Conservation (phyloP, 2,329 filamentous ascomycete species). For the Fusarium sp. region DNA sequence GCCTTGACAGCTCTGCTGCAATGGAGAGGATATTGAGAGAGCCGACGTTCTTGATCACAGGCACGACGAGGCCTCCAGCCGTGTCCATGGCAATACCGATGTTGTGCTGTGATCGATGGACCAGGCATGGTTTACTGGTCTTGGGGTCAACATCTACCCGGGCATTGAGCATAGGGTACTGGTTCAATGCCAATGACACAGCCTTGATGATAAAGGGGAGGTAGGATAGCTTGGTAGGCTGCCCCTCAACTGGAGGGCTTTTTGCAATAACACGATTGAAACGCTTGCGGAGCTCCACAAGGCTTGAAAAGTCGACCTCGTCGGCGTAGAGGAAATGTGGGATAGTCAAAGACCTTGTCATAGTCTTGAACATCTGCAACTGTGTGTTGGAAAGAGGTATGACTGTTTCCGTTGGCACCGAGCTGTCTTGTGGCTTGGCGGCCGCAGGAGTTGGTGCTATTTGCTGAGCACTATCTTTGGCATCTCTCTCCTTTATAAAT, state of each 20-base stretch:
- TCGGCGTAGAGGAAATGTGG: slow-evolving; percentile 97
- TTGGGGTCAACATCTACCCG: slow-evolving; percentile 74
- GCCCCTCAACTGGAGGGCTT: slow-evolving; percentile 60
- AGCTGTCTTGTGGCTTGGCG: slow-evolving; percentile 43
- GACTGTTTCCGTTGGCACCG: slow-evolving; percentile 75
- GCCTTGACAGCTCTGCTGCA: slow-evolving; percentile 78
- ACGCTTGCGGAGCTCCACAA: slow-evolving; percentile 78
- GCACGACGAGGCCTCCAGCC: slow-evolving; percentile 87
- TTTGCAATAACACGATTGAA: slow-evolving; percentile 75
- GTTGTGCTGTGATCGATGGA: slow-evolving; percentile 88
- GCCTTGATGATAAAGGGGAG: slow-evolving; percentile 97
- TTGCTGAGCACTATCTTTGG: slow-evolving; percentile 46
- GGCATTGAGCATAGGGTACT: slow-evolving; percentile 89
- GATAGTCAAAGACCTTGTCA: slow-evolving; percentile 91
- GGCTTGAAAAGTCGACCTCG: slow-evolving; percentile 83
- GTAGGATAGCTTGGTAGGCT: slow-evolving; percentile 80
- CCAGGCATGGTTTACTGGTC: slow-evolving; percentile 77
- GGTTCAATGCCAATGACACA: slow-evolving; percentile 83
- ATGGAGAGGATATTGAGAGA: slow-evolving; percentile 82
- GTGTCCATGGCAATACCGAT: slow-evolving; percentile 98
- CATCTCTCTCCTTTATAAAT: slow-evolving; percentile 70
- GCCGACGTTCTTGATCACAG: slow-evolving; percentile 88
- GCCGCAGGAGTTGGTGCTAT: slow-evolving; percentile 44
- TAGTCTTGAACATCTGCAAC: slow-evolving; percentile 95
- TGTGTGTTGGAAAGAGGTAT: slow-evolving; percentile 83